phyloP scores from a whole-genome alignment of 2,329 filamentous ascomycete species.

The Clarireedia homoeocarpa region DNA sequence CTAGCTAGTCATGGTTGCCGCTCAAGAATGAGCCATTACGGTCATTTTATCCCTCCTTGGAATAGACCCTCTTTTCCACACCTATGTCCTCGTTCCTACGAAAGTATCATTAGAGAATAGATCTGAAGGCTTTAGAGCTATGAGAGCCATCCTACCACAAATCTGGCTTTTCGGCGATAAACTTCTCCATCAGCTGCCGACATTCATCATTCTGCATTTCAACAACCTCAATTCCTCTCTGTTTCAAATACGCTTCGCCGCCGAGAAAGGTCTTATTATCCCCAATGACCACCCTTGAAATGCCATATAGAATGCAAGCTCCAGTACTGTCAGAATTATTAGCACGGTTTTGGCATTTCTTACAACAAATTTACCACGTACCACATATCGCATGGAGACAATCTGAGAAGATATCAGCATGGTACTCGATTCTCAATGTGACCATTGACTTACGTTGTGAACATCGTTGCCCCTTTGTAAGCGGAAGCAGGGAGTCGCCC shows the following conservation, averaged over 20 bases:
- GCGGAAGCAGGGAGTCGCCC: constrained; percentile 61
- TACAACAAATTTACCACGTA: constrained; percentile 28
- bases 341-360: not conserved
- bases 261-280: constrained; percentile 67
- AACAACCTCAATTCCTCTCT: constrained; percentile 64
- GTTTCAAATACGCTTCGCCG: constrained; percentile 61
- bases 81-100: constrained; percentile 52
- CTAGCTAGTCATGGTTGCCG: no score
- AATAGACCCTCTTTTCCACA: constrained; percentile 36
- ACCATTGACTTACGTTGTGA: constrained; percentile 47
- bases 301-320: constrained; percentile 68
- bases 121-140: not conserved
- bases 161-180: constrained; percentile 64
- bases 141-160: constrained; percentile 47
- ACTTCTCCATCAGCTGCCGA: constrained; percentile 60
- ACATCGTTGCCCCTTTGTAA: constrained; percentile 72
- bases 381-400: constrained; percentile 74
- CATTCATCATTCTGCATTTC: constrained; percentile 60
- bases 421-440: not conserved
- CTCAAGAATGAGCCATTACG: no score
- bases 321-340: constrained; percentile 44
- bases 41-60: constrained; percentile 23
- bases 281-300: constrained; percentile 66
- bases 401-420: constrained; percentile 14
- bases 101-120: not conserved